phyloP scores from a whole-genome alignment of 352 stramenopile genomes.

The Phytophthora uliginosa region DNA sequence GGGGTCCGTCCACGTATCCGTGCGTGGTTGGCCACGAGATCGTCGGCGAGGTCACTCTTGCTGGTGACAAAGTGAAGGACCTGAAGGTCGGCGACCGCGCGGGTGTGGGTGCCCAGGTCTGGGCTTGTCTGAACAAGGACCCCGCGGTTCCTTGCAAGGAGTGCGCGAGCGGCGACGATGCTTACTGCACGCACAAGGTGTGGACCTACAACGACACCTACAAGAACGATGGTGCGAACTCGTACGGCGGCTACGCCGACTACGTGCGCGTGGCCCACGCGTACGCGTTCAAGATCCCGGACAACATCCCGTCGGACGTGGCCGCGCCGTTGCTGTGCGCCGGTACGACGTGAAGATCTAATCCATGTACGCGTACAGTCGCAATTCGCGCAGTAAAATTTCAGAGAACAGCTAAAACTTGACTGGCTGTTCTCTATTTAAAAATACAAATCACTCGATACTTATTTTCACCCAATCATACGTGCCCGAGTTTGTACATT shows the following conservation, averaged over 20 bases:
- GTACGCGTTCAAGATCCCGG: constrained; percentile 64
- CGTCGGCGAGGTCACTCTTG: constrained; percentile 23
- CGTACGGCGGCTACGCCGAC: constrained; percentile 84
- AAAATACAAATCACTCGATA: too few relatives aligned
- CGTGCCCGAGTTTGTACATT: too few relatives aligned
- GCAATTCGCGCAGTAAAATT: too few relatives aligned
- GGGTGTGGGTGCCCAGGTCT: constrained; percentile 79
- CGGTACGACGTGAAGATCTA: constrained; percentile 5
- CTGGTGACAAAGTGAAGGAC: constrained; percentile 53
- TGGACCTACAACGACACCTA: constrained; percentile 72
- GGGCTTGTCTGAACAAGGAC: constrained; percentile 70
- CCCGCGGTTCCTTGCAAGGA: constrained; percentile 55
- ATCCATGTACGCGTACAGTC: neutral
- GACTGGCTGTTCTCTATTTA: too few relatives aligned
- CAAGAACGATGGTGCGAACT: too few relatives aligned
- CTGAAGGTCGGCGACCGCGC: constrained; percentile 82
- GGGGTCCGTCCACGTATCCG: constrained; percentile 46
- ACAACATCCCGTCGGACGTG: constrained; percentile 29
- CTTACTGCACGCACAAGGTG: constrained; percentile 71
- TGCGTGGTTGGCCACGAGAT: constrained; percentile 68
- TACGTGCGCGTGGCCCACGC: constrained; percentile 63
- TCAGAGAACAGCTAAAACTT: too few relatives aligned
- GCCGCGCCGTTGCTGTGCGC: constrained; percentile 16
- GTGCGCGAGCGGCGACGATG: constrained; percentile 64
- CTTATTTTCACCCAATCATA: too few relatives aligned